Evolutionary conservation across 2,329 filamentous ascomycete genomes (phyloP), one percentile per base, ranked within the genome.

Genomic region (Aureobasidium uvarum): DNA sequence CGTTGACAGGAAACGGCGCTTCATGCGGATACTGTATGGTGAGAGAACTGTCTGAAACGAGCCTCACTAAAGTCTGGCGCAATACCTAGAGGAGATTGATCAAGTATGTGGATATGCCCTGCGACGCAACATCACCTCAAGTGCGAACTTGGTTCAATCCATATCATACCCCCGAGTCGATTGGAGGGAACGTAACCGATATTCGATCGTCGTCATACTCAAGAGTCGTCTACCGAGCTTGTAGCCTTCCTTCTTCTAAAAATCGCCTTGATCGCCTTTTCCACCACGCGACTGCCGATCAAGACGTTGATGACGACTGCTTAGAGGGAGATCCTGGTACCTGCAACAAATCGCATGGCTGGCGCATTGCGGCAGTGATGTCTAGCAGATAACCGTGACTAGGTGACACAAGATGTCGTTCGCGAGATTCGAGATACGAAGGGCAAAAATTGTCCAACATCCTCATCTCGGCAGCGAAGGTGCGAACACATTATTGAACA

Each of bases 271-370:
- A 63, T 63, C 60, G 60, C 43, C 60, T 43, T 54, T 54, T 7
- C 41, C 60, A 63, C 60, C 60, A 63, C 60, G 60, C 60, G 60
- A 63, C 43, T 46, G 60, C 39, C 41, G 60, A 63, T 63, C 60
- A 63, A 43, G 46, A 63, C 60, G 60, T 63, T 63, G 48, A 52
- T 63, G 60, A 63, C 60, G 60, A 63, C 60, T 52, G 36, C 28
- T 36, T 52, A 33, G 48, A 45, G 48, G 46, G 16, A 33, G 39
- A 52, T 54, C 46, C 60, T 45, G 48, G 48, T 54, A 63, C 60
- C 46, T 63, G 60, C 60, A 63, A 63, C 60, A 36, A 20, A 43
- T 62, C 39, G 60, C 60, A 54, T 63, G 60, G 46, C 48, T 31
- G 60, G 60, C 28, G 60, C 48, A 63, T 52, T 51, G 58, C 45